Base-by-base conservation (phyloP, 257 asterid species). In the Solanum medicagineum region DNA sequence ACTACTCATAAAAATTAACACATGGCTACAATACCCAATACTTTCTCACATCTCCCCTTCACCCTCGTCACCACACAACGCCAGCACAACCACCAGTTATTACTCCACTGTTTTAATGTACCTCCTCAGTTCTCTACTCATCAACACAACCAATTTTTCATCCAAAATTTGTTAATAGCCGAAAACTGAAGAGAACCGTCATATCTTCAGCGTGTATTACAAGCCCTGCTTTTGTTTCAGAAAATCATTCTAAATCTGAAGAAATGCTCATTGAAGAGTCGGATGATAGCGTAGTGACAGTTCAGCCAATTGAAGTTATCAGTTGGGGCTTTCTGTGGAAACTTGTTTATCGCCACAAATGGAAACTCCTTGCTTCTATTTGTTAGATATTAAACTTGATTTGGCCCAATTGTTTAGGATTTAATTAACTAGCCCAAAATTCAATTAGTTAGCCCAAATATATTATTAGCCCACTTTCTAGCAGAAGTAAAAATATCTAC, bases 311-410 rank as follows among this genome's bases (percentile, higher is more conserved):
- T 80, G 91, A 96, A 69, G 93, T 87, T 49, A 88, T 96, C 85
- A 92, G 91, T 68, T 95, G 98, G 99, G 97, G 94, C n/a, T 86
- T 96, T 57, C 22, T 95, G 83, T 95, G 97, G 98, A 92, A 81
- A 4, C 94, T 96, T 81, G 56, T 94, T 77, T 93, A 91, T 70
- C 88, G 88, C 83, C 93, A 96, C 81, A 96, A 96, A 89, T 86
- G 91, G 92, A 94, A 92, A 86, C 94, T 93, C 57, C 85, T 90
- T 85, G 90, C 86, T 89, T 93, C 97, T 4, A 36, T 90, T 86
- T 75, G n/a, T n/a, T n/a, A n/a, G n/a, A n/a, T n/a, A n/a, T n/a
- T n/a, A n/a, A n/a, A n/a, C n/a, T n/a, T n/a, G n/a, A n/a, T n/a
- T n/a, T n/a, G n/a, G n/a, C n/a, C n/a, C n/a, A n/a, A n/a, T n/a